A percentile compares a stretch with the other conserved stretches of the same genome.
Conservation (phyloP, 257 asterid species). For the Craterostigma plantagineum region DNA sequence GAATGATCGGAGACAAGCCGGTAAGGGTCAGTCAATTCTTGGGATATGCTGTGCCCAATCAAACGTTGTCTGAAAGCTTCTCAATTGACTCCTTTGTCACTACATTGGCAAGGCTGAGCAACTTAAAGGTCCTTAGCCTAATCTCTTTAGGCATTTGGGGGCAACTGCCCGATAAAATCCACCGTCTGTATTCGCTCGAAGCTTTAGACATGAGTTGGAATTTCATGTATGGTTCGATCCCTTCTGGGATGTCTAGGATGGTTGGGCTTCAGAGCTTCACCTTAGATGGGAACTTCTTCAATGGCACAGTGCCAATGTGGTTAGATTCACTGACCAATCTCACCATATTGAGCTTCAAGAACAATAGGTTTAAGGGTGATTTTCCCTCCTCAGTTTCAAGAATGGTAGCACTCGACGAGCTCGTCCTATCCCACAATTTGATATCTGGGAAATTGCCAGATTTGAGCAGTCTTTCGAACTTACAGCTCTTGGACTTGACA, state of each 20-base stretch:
- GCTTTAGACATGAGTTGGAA: constrained; percentile 76
- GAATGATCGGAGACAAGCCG: constrained; percentile 54
- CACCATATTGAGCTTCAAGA: constrained; percentile 60
- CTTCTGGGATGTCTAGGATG: constrained; percentile 57
- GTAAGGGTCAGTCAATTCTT: constrained; percentile 28
- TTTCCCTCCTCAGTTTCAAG: constrained; percentile 44
- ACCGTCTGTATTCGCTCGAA: constrained; percentile 52
- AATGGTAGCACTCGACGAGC: constrained; percentile 37
- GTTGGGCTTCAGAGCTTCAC: constrained; percentile 44
- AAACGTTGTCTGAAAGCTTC: constrained; percentile 52
- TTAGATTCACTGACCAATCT: constrained; percentile 52
- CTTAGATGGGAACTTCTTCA: constrained; percentile 69
- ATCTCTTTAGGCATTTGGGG: constrained; percentile 94
- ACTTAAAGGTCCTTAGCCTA: constrained; percentile 55
- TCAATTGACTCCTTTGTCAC: constrained; percentile 76
- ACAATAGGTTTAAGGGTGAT: constrained; percentile 52
- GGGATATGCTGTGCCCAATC: constrained; percentile 51
- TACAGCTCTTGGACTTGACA: constrained; percentile 68
- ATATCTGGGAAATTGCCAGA: constrained; percentile 80
- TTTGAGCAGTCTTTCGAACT: constrained; percentile 32
- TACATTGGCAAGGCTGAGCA: constrained; percentile 59
- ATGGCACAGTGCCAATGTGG: constrained; percentile 69
- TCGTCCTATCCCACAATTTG: constrained; percentile 54
- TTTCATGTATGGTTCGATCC: constrained; percentile 64
- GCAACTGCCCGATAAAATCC: constrained; percentile 60